A percentile compares a stretch with the other conserved stretches of the same genome.
phyloP scores from a whole-genome alignment of 1,284 basidiomycete genomes.

The Fomitopsis schrenkii region DNA sequence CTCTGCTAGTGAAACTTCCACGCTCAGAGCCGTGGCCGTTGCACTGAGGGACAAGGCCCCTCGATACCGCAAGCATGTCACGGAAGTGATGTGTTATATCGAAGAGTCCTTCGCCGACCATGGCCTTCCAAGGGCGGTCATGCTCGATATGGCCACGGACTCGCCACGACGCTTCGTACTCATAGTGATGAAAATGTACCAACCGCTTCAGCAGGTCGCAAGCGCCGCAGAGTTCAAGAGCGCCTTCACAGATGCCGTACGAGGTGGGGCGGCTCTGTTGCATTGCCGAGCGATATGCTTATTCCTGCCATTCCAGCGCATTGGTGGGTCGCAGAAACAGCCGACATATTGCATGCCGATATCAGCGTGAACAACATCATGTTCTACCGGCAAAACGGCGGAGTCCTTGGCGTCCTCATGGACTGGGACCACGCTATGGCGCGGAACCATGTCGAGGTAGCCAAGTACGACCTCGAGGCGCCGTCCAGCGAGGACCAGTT shows the following conservation, averaged over 20 bases:
- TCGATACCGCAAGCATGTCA: conserved; percentile 5
- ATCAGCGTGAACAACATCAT: conserved; percentile 25
- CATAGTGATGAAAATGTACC: conserved; percentile 11
- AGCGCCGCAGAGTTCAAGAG: conserved; percentile 17
- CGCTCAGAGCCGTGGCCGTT: not conserved
- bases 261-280: not conserved
- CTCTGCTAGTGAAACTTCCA: not conserved
- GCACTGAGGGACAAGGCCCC: not conserved
- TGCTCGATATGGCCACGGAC: not conserved
- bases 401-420: conserved; percentile 18
- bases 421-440: conserved; percentile 20
- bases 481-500: not conserved
- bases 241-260: conserved; percentile 13
- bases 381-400: conserved; percentile 9
- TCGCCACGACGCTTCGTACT: not conserved
- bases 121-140: conserved; percentile 2
- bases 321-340: not conserved
- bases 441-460: not conserved
- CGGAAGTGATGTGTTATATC: conserved; percentile 7
- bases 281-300: not conserved
- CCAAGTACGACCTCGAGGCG: not conserved
- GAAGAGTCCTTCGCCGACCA: not conserved
- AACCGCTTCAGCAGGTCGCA: conserved; percentile 15
- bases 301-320: not conserved
- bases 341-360: conserved; percentile 19